Conservation (phyloP, 768 basidiomycete genomes). For the Mycena olivaceomarginata region DNA sequence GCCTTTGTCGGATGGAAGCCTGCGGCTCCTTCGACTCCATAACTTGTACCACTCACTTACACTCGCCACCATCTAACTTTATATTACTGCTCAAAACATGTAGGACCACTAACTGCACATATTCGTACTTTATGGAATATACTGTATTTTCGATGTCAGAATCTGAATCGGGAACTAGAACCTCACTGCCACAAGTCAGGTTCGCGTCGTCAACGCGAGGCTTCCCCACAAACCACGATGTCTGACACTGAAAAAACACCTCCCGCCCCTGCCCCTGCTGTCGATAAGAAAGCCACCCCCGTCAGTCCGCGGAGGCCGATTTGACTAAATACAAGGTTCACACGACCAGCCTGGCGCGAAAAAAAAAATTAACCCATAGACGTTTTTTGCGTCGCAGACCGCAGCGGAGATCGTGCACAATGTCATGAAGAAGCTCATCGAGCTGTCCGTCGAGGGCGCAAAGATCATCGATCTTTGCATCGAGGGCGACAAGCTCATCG, state of each 20-base stretch:
- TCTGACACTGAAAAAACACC: slow-evolving; percentile 76
- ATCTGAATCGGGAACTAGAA: slow-evolving; percentile 20
- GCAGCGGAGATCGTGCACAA: slow-evolving; percentile 93
- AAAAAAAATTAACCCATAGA: slow-evolving; percentile 46
- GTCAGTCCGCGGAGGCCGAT: slow-evolving; percentile 81
- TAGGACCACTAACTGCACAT: slow-evolving; percentile 38
- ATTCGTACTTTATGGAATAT: slow-evolving; percentile 32
- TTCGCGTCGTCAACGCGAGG: slow-evolving; percentile 31
- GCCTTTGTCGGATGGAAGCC: slow-evolving; percentile 74
- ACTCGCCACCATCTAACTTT: slow-evolving; percentile 28
- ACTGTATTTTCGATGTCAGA: slow-evolving; percentile 26
- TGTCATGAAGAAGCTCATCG: slow-evolving; percentile 91
- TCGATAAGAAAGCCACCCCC: slow-evolving; percentile 67
- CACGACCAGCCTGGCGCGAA: slow-evolving; percentile 38
- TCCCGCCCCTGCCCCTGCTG: slow-evolving; percentile 59
- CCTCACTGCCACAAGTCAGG: neutral
- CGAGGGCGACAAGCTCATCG: slow-evolving; percentile 95
- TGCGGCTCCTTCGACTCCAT: slow-evolving; percentile 5
- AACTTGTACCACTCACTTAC: neutral
- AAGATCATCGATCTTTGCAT: slow-evolving; percentile 93
- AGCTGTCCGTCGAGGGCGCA: slow-evolving; percentile 85
- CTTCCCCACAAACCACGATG: slow-evolving; percentile 63
- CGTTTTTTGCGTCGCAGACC: slow-evolving; percentile 65
- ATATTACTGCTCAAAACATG: slow-evolving; percentile 36
- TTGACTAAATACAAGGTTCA: slow-evolving; percentile 92